These are phyloP conservation scores for Lasiodiplodia sp. DNA, from an alignment of 2,329 filamentous ascomycete species.

Conservation along the genomic window DNA sequence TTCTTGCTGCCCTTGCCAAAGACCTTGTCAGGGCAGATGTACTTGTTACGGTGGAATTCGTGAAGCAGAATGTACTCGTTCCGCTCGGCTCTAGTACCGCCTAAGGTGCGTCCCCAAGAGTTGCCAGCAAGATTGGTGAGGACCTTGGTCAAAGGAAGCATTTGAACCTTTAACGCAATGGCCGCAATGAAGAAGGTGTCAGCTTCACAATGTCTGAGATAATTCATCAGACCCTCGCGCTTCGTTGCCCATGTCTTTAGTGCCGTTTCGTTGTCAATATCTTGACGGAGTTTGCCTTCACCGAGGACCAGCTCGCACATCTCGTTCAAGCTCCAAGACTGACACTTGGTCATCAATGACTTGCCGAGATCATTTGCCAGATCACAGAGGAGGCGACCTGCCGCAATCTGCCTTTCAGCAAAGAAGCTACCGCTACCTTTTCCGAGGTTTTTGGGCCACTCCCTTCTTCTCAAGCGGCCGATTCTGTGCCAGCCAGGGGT, in stretches of 20 bases:
- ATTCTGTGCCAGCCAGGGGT: slow-evolving; percentile 95
- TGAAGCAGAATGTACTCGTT: slow-evolving; percentile 99
- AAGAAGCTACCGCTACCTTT: slow-evolving; percentile 91
- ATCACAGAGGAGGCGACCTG: slow-evolving; percentile 90
- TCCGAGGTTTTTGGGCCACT: slow-evolving; percentile 88
- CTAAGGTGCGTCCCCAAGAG: slow-evolving; percentile 95
- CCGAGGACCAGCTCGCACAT: slow-evolving; percentile 93
- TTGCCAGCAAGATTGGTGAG: slow-evolving; percentile 97
- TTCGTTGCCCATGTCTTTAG: slow-evolving; percentile 86
- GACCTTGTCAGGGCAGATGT: slow-evolving; percentile 96
- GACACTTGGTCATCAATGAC: slow-evolving; percentile 95
- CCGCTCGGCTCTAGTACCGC: slow-evolving; percentile 92
- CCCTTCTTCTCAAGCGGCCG: slow-evolving; percentile 79
- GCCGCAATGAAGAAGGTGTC: slow-evolving; percentile 97
- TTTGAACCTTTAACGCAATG: slow-evolving; percentile 85
- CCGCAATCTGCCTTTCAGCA: slow-evolving; percentile 86
- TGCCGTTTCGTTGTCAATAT: slow-evolving; percentile 87
- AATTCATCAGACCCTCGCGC: slow-evolving; percentile 88
- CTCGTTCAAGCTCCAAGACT: slow-evolving; percentile 96
- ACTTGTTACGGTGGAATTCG: slow-evolving; percentile 95
- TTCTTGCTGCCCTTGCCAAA: slow-evolving; percentile 78
- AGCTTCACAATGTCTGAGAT: slow-evolving; percentile 89
- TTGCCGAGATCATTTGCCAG: slow-evolving; percentile 96
- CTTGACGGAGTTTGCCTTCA: slow-evolving; percentile 74
- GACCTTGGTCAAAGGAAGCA: slow-evolving; percentile 92